Conservation (phyloP, 345 rosid species). For the Populus pruinosa region DNA sequence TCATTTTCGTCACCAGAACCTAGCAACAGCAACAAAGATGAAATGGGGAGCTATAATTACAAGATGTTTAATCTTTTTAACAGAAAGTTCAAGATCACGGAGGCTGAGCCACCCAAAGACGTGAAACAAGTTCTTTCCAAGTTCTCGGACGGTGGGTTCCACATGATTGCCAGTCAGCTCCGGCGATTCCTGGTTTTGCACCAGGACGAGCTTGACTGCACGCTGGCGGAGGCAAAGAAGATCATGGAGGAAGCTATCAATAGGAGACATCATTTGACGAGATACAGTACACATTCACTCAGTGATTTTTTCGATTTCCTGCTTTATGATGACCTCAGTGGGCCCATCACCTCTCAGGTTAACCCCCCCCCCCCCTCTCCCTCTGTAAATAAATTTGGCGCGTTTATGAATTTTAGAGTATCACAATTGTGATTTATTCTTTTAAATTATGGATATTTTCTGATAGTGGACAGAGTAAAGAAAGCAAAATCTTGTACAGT, state of each 20-base stretch:
- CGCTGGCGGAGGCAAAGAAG: constrained; percentile 13
- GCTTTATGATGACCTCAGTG: constrained; percentile 30
- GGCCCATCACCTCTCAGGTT: constrained; percentile 22
- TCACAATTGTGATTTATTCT: neutral
- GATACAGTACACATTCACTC: constrained; percentile 10
- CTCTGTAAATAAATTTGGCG: neutral
- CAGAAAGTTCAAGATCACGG: constrained; percentile 34
- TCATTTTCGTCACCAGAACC: neutral
- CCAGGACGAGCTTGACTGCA: constrained; percentile 16
- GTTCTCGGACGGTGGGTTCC: constrained; percentile 12
- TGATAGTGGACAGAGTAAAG: neutral
- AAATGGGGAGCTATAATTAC: constrained; percentile 30
- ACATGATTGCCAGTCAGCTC: constrained; percentile 22
- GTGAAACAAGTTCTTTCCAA: constrained; percentile 11
- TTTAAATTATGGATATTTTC: neutral
- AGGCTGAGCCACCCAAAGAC: constrained; percentile 24
- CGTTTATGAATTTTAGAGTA: neutral
- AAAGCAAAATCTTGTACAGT: neutral
- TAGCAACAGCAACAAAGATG: neutral
- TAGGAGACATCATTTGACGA: constrained; percentile 14
- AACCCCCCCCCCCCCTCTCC: neutral
- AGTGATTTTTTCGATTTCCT: constrained; percentile 28
- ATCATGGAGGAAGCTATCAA: constrained; percentile 16
- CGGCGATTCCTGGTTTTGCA: constrained; percentile 18
- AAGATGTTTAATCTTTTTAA: constrained; percentile 30